These are phyloP conservation scores for Ceratocystis smalleyi DNA, from an alignment of 2,329 filamentous ascomycete genomes.

Conservation along the genomic window DNA sequence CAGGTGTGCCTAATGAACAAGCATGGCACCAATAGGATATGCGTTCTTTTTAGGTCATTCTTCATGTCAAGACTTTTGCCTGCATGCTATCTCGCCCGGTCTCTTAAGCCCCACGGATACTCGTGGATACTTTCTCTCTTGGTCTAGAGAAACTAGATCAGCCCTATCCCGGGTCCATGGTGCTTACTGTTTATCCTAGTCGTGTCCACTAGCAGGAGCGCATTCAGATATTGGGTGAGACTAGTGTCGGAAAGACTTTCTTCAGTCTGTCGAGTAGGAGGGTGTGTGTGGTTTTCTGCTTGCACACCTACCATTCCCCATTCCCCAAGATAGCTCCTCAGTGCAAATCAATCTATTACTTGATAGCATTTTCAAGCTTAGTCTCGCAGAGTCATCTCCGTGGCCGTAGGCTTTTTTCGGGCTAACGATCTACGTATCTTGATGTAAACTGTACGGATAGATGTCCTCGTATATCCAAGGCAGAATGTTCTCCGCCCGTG, in stretches of 20 bases:
- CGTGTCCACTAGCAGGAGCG: background rate
- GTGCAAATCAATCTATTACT: slow-evolving; percentile 10
- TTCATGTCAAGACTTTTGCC: background rate
- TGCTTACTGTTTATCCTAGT: background rate
- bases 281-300: background rate
- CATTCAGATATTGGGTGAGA: too few species aligned
- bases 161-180: background rate
- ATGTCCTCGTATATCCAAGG: too few species aligned
- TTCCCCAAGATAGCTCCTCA: background rate
- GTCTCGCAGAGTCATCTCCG: background rate
- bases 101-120: background rate
- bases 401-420: background rate
- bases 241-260: background rate
- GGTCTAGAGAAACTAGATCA: background rate
- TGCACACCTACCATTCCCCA: background rate
- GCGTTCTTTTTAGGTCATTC: too few species aligned
- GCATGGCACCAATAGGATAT: too few species aligned
- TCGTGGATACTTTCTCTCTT: too few species aligned
- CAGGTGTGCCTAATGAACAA: too few species aligned
- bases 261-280: background rate
- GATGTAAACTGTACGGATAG: background rate
- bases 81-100: background rate
- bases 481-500: too few species aligned
- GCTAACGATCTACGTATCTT: background rate
- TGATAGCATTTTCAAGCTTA: background rate